Evolutionary conservation across 495 filamentous ascomycete genomes (phyloP), one percentile per base, ranked within the genome.

Genomic region (Xylaria curta): DNA sequence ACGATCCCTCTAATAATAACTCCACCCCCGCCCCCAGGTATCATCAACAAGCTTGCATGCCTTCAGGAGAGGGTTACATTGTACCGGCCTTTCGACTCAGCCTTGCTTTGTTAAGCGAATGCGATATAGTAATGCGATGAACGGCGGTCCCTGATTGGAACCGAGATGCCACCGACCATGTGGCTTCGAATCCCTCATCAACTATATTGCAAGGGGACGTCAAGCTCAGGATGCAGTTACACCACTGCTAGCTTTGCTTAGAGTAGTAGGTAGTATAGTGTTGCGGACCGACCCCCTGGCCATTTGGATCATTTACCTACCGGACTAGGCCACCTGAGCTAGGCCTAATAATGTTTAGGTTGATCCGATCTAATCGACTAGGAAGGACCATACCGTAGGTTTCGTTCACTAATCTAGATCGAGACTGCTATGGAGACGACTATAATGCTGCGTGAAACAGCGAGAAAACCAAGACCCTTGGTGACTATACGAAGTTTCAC

Each of bases 161-260:
- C 63, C 46, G 63, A 66, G 26, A 66, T 66, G 63, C 19, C 28
- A 66, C 63, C 46, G 63, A 53, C 33, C 33, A 51, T 53, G 19
- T 12, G 28, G 63, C 1, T 66, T 31, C 19, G 31, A 53, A 56
- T 44, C 65, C 33, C 31, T 19, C 21, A 64, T 42, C 42, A 8
- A 21, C 21, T n/a, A 47, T 33, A 47, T 64, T 64, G 42, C 26
- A 67, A 65, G 42, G 65, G 65, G 38, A 12, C 7, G 9, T 44
- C 38, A 0, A 4, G 8, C 58, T 17, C 9, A 21, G 7, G 17
- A 60, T 60, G 58, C 31, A 38, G 33, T 60, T 38, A 38, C 58
- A 60, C 58, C 33, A 60, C 38, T 44, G 38, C 38, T 46, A 28
- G 38, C 38, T 17, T 42, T 63, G 60, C 60, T 63, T 13, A 44